Evolutionary conservation across 2,329 filamentous ascomycete species (phyloP).

Genomic region (Remersonia thermophila): DNA sequence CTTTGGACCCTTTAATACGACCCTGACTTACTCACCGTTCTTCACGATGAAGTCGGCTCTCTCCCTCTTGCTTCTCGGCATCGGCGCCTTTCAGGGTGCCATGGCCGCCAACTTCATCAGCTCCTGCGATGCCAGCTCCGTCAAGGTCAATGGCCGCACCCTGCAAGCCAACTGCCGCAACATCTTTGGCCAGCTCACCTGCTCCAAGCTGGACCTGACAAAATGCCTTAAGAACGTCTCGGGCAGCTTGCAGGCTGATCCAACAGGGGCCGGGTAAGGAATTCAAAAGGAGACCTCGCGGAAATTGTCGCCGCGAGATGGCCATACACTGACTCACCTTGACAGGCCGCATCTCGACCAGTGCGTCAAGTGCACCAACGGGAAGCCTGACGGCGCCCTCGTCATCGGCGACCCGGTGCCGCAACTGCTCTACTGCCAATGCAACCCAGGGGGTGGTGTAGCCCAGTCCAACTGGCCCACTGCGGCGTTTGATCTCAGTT

Average conservation of each 20-base stretch:
- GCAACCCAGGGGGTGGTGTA: conserved; percentile 14
- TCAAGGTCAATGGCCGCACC: conserved; percentile 12
- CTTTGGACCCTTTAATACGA: no score
- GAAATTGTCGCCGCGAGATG: no score
- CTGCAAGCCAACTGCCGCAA: conserved; percentile 16
- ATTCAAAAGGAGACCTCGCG: no score
- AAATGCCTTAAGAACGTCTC: conserved; percentile 15
- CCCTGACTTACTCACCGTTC: background rate
- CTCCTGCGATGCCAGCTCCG: conserved; percentile 12
- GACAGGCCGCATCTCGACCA: conserved; percentile 14
- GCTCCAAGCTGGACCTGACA: conserved; percentile 15
- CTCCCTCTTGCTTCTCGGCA: background rate
- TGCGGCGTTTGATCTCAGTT: conserved; percentile 15
- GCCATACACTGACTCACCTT: no score
- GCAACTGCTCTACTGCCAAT: conserved; percentile 14
- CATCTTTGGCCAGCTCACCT: conserved; percentile 11
- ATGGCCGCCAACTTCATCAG: conserved; percentile 10
- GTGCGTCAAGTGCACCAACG: conserved; percentile 16
- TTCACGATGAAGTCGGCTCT: conserved; percentile 2
- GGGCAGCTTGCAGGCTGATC: conserved; percentile 12
- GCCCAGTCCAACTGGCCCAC: conserved; percentile 14
- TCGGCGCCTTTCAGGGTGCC: conserved; percentile 1
- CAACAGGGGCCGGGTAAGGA: conserved; percentile 12
- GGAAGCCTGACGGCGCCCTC: conserved; percentile 7
- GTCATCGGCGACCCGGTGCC: conserved; percentile 7